Evolutionary conservation across 768 basidiomycete genomes (phyloP), one percentile per base, ranked within the genome.

Genomic region (Harrya chromipes): DNA sequence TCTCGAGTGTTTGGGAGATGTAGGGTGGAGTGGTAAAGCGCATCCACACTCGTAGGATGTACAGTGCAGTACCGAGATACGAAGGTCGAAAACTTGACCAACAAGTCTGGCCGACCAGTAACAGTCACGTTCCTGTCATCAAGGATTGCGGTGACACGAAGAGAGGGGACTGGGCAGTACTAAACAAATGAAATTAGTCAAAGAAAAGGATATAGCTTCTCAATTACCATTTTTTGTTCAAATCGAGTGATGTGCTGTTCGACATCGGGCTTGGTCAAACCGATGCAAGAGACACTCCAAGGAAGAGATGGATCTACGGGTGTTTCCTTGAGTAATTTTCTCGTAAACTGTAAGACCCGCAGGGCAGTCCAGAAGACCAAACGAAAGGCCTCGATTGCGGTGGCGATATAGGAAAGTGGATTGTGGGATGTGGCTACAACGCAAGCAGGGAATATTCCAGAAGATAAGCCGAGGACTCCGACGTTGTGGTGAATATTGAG

Each of bases 381-480:
- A 24, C 79, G 74, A 59, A 73, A 82, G 2, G 70, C 70, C 55
- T 81, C 72, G 13, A 77, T 70, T 7, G 78, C 66, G 44, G 64
- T 69, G 4, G 65, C 64, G 39, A 82, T 71, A 54, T 74, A 81
- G 1, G 70, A 62, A 20, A 75, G 61, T 26, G 66, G 55, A 21
- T 64, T 69, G 10, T 54, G 42, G 0, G 81, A 80, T 2, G 75
- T 68, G 38, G 72, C 75, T 4, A 76, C 75, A 14, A 80, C 75
- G 47, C 76, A 76, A 8, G 81, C 80, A 16, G 76, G 68, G 37
- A 83, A 66, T 46, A 82, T 72, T 24, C 81, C 81, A 40, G 79
- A 81, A n/a, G 80, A 81, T 61, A 81, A 77, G 4, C 76, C 80
- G 7, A 80, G 60, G 42, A 80, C 56, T 12, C 78, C 77, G 19